A percentile compares a stretch with the other conserved stretches of the same genome.
Evolutionary conservation across 2,329 filamentous ascomycete genomes (phyloP).

Genomic region (Leptographium radiaticola): DNA sequence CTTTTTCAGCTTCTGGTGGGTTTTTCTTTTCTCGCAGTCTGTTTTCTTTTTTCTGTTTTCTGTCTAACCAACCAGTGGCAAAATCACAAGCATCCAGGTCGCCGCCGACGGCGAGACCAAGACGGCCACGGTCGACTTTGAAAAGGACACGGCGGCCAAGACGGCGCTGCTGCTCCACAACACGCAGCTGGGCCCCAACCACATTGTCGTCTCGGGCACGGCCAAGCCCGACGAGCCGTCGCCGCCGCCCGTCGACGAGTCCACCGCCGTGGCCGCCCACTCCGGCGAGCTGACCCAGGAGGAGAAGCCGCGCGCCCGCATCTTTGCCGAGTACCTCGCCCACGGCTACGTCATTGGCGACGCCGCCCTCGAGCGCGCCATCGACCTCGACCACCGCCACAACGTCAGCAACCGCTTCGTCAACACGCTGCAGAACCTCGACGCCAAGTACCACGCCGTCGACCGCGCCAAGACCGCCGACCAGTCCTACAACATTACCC

Average conservation of each 20-base stretch:
- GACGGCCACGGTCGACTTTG: slow-evolving; percentile 85
- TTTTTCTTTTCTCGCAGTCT: too few species aligned
- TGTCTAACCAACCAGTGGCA: slow-evolving; percentile 48
- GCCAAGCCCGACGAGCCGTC: slow-evolving; percentile 49
- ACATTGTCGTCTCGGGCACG: slow-evolving; percentile 61
- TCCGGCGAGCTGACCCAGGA: slow-evolving; percentile 73
- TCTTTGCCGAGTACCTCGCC: slow-evolving; percentile 91
- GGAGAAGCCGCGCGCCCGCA: slow-evolving; percentile 89
- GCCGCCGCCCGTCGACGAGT: not conserved
- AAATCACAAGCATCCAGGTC: slow-evolving; percentile 75
- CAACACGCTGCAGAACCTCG: slow-evolving; percentile 59
- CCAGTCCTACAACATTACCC: slow-evolving; percentile 67
- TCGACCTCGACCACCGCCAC: slow-evolving; percentile 82
- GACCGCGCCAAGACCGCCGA: slow-evolving; percentile 79
- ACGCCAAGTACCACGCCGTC: slow-evolving; percentile 74
- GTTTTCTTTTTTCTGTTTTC: not conserved
- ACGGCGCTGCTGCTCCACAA: slow-evolving; percentile 94
- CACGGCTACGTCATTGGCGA: slow-evolving; percentile 80
- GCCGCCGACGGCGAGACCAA: slow-evolving; percentile 57
- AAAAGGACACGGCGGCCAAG: slow-evolving; percentile 93
- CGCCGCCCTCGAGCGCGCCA: slow-evolving; percentile 63
- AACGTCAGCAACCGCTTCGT: slow-evolving; percentile 74
- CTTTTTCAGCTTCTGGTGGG: slow-evolving; percentile 94
- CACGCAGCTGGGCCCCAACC: slow-evolving; percentile 79
- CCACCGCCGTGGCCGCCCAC: slow-evolving; percentile 24